These are phyloP conservation scores for Babesia bigemina DNA, from an alignment of 169 alveolate genomes.

Conservation along the genomic window DNA sequence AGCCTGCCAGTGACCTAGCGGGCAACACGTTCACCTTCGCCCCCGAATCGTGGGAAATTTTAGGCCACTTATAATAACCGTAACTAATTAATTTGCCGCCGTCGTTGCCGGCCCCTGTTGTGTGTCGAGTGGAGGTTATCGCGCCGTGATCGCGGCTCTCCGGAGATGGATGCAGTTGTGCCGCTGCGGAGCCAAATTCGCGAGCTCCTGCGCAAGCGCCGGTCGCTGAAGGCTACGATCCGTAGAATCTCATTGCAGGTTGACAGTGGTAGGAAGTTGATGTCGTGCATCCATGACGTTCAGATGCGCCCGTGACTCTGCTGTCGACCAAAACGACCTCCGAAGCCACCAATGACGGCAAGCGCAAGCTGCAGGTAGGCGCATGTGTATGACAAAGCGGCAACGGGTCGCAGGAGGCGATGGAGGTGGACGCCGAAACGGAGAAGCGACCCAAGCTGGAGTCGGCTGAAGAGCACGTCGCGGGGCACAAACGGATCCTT, in stretches of 20 bases:
- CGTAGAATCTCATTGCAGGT: constrained; percentile 39
- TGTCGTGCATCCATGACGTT: not conserved
- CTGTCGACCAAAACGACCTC: constrained; percentile 26
- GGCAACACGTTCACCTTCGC: constrained; percentile 13
- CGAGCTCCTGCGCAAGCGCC: constrained; percentile 42
- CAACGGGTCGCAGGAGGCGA: not conserved
- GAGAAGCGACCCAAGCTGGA: constrained; percentile 70
- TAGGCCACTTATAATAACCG: not conserved
- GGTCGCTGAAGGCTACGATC: constrained; percentile 16
- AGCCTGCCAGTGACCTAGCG: not conserved
- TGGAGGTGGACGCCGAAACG: constrained; percentile 32
- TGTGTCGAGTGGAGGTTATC: not conserved
- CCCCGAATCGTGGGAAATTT: constrained; percentile 3
- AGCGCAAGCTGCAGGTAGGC: constrained; percentile 30
- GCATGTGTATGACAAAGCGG: not conserved
- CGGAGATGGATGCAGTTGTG: not conserved
- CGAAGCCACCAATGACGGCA: constrained; percentile 7
- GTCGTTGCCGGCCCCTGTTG: not conserved
- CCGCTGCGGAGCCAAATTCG: constrained; percentile 30
- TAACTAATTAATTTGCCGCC: not conserved
- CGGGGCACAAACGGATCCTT: constrained; percentile 66
- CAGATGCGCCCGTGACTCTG: constrained; percentile 54
- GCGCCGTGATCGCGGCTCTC: not conserved
- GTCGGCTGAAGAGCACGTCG: constrained; percentile 65
- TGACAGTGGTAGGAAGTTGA: constrained; percentile 26